Percentiles rank a stretch among this genome's conserved stretches.
Conservation (phyloP, 768 basidiomycete species). For the Mycena belliarum region DNA sequence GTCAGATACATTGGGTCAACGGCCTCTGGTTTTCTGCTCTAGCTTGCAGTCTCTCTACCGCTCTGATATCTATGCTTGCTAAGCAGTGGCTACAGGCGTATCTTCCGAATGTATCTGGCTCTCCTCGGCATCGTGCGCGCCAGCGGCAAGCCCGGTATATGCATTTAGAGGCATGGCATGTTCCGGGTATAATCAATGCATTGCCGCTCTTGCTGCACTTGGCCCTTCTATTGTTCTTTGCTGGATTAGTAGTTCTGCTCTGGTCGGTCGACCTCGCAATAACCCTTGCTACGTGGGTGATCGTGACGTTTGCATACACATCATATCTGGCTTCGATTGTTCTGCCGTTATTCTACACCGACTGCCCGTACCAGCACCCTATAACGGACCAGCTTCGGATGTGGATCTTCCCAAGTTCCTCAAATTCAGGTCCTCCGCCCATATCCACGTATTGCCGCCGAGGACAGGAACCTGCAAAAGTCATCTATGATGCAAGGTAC, state of each 20-base stretch:
- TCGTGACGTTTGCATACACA: conserved; percentile 36
- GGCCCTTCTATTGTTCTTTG: conserved; percentile 44
- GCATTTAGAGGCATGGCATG: conserved; percentile 39
- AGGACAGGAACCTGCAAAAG: background rate
- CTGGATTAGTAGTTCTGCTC: conserved; percentile 41
- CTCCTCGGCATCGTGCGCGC: conserved; percentile 38
- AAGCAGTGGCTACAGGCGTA: conserved; percentile 47
- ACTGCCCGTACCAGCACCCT: conserved; percentile 44
- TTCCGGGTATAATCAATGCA: conserved; percentile 39
- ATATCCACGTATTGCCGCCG: background rate
- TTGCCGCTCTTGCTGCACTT: conserved; percentile 42
- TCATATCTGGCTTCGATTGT: conserved; percentile 41
- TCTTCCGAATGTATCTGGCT: conserved; percentile 35
- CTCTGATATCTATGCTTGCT: conserved; percentile 46
- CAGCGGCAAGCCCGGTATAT: conserved; percentile 39
- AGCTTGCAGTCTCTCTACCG: conserved; percentile 42
- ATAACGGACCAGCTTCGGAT: conserved; percentile 37
- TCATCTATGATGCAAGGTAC: conserved; percentile 15
- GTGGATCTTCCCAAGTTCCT: conserved; percentile 10
- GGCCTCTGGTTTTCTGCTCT: conserved; percentile 49
- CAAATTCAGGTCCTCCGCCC: background rate
- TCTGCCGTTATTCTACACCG: conserved; percentile 39
- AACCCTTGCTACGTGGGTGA: conserved; percentile 34
- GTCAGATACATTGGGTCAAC: conserved; percentile 41
- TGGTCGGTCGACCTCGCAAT: conserved; percentile 38